phyloP scores from a whole-genome alignment of 2,329 filamentous ascomycete species.

The Epichloe baconii region DNA sequence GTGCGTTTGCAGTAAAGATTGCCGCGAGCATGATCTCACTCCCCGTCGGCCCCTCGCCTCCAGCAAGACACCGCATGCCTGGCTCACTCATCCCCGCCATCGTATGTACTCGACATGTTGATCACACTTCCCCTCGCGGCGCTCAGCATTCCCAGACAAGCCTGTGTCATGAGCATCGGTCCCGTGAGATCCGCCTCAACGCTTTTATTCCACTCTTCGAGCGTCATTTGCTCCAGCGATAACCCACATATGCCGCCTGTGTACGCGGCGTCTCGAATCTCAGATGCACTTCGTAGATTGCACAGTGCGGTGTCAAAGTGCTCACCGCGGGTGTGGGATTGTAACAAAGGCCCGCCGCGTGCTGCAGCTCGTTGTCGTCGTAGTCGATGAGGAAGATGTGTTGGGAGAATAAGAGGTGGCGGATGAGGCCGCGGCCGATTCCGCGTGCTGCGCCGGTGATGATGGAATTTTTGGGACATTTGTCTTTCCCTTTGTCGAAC shows the following conservation, averaged over 20 bases:
- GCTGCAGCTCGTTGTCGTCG: slow-evolving; percentile 3
- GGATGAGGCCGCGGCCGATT: too few species aligned
- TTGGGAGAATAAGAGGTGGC: too few species aligned
- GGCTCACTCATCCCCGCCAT: slow-evolving; percentile 34
- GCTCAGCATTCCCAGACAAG: slow-evolving; percentile 15
- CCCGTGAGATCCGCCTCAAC: slow-evolving; percentile 26
- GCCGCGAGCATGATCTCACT: slow-evolving; percentile 7
- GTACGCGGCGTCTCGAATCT: slow-evolving; percentile 21
- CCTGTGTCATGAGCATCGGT: slow-evolving; percentile 17
- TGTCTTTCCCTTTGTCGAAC: too few species aligned
- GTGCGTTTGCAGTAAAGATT: slow-evolving; percentile 16
- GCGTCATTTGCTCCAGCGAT: slow-evolving; percentile 16
- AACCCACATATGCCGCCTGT: slow-evolving; percentile 20
- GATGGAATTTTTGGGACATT: slow-evolving; percentile 8
- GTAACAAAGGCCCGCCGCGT: slow-evolving; percentile 12
- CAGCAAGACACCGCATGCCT: slow-evolving; percentile 10
- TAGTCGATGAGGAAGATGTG: too few species aligned
- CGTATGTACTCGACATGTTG: slow-evolving; percentile 29
- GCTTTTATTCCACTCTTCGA: slow-evolving; percentile 24
- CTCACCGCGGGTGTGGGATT: slow-evolving; percentile 3
- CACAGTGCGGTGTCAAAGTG: slow-evolving; percentile 14
- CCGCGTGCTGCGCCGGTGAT: slow-evolving; percentile 13
- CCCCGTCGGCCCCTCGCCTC: too few species aligned
- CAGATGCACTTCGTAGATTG: slow-evolving; percentile 19
- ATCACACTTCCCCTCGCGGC: slow-evolving; percentile 21